Evolutionary conservation across 768 basidiomycete species (phyloP).

Genomic region (Boletus vermiculosoides): DNA sequence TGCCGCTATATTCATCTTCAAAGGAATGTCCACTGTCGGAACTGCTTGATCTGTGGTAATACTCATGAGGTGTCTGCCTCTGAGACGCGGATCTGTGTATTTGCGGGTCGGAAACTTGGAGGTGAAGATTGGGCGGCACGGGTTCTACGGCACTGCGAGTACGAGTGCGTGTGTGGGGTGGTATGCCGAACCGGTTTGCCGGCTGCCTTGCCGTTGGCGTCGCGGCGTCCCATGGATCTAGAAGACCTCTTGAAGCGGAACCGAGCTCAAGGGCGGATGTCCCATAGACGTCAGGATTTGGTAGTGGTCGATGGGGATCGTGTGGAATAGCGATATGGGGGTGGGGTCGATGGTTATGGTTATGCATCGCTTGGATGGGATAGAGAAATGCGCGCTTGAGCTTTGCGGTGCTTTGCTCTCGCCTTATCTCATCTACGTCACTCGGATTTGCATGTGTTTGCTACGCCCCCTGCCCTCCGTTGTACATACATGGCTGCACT

Average conservation of each 20-base stretch:
- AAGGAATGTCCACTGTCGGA: constrained; percentile 35
- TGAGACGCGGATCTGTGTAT: constrained; percentile 47
- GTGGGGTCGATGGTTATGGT: constrained; percentile 31
- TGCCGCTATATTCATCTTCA: constrained; percentile 14
- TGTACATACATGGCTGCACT: not conserved
- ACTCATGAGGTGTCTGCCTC: constrained; percentile 27
- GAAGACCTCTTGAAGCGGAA: constrained; percentile 22
- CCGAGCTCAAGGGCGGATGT: constrained; percentile 33
- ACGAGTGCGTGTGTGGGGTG: constrained; percentile 34
- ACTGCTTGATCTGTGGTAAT: constrained; percentile 39
- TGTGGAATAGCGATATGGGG: constrained; percentile 41
- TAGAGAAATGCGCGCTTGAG: not conserved
- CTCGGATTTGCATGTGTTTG: constrained; percentile 21
- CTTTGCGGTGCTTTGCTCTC: not conserved
- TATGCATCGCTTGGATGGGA: constrained; percentile 21
- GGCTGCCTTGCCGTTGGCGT: constrained; percentile 28
- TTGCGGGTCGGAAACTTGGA: constrained; percentile 49
- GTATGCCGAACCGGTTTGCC: constrained; percentile 17
- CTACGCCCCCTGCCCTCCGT: not conserved
- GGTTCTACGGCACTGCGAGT: constrained; percentile 39
- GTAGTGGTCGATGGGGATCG: constrained; percentile 34
- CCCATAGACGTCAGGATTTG: constrained; percentile 28
- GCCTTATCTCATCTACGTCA: constrained; percentile 21
- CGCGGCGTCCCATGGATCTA: constrained; percentile 36
- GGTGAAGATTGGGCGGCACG: constrained; percentile 33